Evolutionary conservation across 2,329 filamentous ascomycete species (phyloP).

Genomic region (Apiospora hydei): DNA sequence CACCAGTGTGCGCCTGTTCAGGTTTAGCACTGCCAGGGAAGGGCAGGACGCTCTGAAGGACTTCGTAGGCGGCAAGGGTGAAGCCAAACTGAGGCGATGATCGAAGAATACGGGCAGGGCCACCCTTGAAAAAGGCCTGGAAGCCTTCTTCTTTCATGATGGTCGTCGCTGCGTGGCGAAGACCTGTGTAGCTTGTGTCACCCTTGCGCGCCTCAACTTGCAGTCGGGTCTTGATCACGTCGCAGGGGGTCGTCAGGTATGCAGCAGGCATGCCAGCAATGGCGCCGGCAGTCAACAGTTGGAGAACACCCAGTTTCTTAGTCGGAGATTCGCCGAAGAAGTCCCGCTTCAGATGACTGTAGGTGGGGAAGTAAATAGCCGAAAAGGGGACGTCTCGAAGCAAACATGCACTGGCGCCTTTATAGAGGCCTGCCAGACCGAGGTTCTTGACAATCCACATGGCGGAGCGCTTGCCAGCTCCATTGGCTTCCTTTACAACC

Average conservation of each 20-base stretch:
- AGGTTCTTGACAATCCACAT: slow-evolving; percentile 98
- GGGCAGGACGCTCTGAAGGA: slow-evolving; percentile 82
- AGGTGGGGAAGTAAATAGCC: slow-evolving; percentile 97
- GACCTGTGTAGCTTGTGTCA: slow-evolving; percentile 84
- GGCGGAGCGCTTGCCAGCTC: slow-evolving; percentile 85
- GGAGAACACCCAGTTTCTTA: slow-evolving; percentile 88
- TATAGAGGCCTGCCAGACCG: slow-evolving; percentile 93
- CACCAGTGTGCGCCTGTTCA: slow-evolving; percentile 63
- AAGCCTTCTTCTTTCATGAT: slow-evolving; percentile 93
- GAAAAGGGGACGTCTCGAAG: slow-evolving; percentile 97
- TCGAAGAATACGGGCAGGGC: slow-evolving; percentile 91
- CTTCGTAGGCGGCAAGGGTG: slow-evolving; percentile 93
- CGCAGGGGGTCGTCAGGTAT: slow-evolving; percentile 95
- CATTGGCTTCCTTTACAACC: slow-evolving; percentile 85
- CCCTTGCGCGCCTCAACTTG: slow-evolving; percentile 98
- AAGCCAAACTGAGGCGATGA: slow-evolving; percentile 98
- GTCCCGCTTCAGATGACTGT: slow-evolving; percentile 92
- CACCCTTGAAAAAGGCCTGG: slow-evolving; percentile 97
- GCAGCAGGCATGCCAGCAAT: slow-evolving; percentile 92
- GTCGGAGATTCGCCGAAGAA: slow-evolving; percentile 88
- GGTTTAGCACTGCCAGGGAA: slow-evolving; percentile 69
- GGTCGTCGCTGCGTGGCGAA: slow-evolving; percentile 84
- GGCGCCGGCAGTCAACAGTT: slow-evolving; percentile 92
- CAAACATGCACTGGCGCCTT: slow-evolving; percentile 92
- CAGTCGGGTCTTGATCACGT: slow-evolving; percentile 98